Evolutionary conservation across 2,329 filamentous ascomycete genomes (phyloP), one percentile per base, ranked within the genome.

Genomic region (Alternaria sp.): DNA sequence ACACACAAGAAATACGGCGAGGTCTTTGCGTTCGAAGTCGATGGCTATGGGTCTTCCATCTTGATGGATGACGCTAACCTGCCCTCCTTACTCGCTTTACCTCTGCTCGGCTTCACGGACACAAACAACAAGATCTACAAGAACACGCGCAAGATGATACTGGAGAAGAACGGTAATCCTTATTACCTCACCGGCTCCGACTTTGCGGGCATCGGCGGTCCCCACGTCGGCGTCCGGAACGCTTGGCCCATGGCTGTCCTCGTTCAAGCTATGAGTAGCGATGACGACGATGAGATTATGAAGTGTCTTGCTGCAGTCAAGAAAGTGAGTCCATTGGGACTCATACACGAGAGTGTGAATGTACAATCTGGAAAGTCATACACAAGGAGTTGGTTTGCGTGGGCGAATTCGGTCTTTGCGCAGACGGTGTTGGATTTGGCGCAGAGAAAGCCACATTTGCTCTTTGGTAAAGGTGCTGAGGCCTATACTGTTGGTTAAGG

Each of bases 211-310:
- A 97, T 99, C 70, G 96, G 96, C 71, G 96, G 93, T 2, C 88
- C 88, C 30, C 88, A 90, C 68, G 91, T 97, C 69, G 96, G 96
- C 0, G 82, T 97, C n/a, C 84, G 88, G 72, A 92, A 97, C 69
- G 96, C 95, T 8, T 99, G 96, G 96, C 96, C 96, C 0, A 98
- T 99, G 93, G 96, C 92, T 77, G 83, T 97, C 66, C 85, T 99
- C 9, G 88, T 97, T 19, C 94, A 97, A 80, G 93, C 93, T 3
- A 93, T 96, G 86, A 99, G 96, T 0, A 91, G 90, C 6, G 87
- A 95, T 54, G 85, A 94, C 61, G 94, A 97, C 64, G 84, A 85
- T 0, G 96, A 99, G 82, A 98, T 99, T 67, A 83, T 81, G 63
- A 85, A 87, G 52, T 92, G 91, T 66, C 80, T 99, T 25, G 83